Conservation (phyloP, 345 rosid genomes). For the Noccaea caerulescens region DNA sequence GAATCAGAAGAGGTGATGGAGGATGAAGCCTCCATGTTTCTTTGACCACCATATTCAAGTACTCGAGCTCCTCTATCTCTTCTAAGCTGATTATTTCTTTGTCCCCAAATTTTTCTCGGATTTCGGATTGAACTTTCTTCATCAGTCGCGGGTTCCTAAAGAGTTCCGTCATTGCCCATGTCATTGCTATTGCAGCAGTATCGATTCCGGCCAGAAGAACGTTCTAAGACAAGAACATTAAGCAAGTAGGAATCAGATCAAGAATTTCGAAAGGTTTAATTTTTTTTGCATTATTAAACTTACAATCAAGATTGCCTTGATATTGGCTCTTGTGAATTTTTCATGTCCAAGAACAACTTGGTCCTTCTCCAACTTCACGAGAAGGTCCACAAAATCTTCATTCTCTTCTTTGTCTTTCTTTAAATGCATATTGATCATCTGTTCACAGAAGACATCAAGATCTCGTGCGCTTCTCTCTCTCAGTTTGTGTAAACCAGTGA, state of each 20-base stretch:
- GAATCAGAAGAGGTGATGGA: slow-evolving; percentile 28
- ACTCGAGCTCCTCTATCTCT: slow-evolving; percentile 10
- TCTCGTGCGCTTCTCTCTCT: slow-evolving; percentile 41
- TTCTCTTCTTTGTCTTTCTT: slow-evolving; percentile 23
- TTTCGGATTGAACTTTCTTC: slow-evolving; percentile 52
- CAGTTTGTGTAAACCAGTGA: slow-evolving; percentile 42
- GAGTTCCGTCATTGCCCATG: slow-evolving; percentile 57
- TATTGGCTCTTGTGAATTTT: slow-evolving; percentile 33
- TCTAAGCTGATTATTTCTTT: slow-evolving; percentile 31
- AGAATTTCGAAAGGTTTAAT: background rate
- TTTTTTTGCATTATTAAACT: background rate
- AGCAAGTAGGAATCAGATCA: background rate
- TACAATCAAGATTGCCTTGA: slow-evolving; percentile 37
- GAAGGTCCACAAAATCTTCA: slow-evolving; percentile 46
- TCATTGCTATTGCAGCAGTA: slow-evolving; percentile 34
- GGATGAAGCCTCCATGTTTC: slow-evolving; percentile 35
- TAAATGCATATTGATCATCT: slow-evolving; percentile 52
- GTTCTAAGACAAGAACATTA: background rate
- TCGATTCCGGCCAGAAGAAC: slow-evolving; percentile 30
- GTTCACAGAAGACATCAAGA: slow-evolving; percentile 49
- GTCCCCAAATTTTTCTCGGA: slow-evolving; percentile 29
- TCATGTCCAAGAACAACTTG: slow-evolving; percentile 33
- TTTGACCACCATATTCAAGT: slow-evolving; percentile 22
- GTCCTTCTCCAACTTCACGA: slow-evolving; percentile 39
- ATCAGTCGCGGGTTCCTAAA: slow-evolving; percentile 46